Evolutionary conservation across 202 grass and related monocot genomes (phyloP).

Genomic region (Tripidium arundinaceum): DNA sequence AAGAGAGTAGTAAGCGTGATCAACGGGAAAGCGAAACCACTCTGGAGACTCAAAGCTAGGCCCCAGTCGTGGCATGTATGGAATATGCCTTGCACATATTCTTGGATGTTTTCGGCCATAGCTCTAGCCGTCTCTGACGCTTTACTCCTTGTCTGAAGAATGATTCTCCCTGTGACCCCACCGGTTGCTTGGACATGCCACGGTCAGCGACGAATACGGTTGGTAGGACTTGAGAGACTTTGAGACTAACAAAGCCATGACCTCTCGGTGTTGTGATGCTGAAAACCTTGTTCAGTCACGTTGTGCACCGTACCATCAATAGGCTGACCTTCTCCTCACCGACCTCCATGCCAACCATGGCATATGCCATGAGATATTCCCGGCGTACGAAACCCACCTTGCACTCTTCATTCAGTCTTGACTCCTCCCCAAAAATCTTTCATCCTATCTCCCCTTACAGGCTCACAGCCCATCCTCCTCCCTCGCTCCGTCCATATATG

Average conservation of each 20-base stretch:
- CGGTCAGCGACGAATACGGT: no score
- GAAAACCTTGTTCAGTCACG: background rate
- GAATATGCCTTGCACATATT: conserved; percentile 30
- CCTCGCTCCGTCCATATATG: background rate
- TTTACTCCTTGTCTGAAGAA: background rate
- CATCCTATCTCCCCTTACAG: background rate
- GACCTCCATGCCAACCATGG: conserved; percentile 13
- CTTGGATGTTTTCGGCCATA: background rate
- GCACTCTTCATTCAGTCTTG: background rate
- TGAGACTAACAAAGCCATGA: background rate
- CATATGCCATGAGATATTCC: conserved; percentile 78
- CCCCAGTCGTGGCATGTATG: background rate
- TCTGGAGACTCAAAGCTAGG: background rate
- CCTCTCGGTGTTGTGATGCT: background rate
- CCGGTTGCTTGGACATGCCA: background rate
- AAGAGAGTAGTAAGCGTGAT: background rate
- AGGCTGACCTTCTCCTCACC: background rate
- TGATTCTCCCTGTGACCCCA: background rate
- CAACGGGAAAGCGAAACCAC: background rate
- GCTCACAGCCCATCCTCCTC: background rate
- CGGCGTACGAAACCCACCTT: background rate
- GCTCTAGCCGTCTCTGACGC: background rate
- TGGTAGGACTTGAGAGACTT: no score
- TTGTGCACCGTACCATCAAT: background rate
- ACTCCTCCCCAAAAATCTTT: background rate